Evolutionary conservation across 805 yeast species (phyloP).

Genomic region (Saccharomyces eubayanus): DNA sequence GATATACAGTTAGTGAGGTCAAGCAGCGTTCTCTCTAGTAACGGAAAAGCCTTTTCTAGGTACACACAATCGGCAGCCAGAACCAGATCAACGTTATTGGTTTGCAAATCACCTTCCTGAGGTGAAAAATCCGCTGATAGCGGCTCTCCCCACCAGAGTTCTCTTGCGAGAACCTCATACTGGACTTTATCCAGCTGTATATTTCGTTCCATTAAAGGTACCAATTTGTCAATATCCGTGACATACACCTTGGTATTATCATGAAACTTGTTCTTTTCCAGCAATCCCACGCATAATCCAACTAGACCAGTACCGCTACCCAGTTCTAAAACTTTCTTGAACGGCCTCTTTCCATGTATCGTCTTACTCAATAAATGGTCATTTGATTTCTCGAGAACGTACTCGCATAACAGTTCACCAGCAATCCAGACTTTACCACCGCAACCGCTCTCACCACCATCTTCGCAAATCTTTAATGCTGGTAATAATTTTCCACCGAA

Average conservation of each 20-base stretch:
- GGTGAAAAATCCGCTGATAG: conserved; percentile 27
- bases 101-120: conserved; percentile 10
- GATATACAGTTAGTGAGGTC: conserved; percentile 33
- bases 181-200: conserved; percentile 34
- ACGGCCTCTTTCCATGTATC: conserved; percentile 7
- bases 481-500: conserved; percentile 34
- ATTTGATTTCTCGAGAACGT: conserved; percentile 30
- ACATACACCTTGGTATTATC: conserved; percentile 33
- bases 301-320: conserved; percentile 56
- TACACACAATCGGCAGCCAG: conserved; percentile 58
- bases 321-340: conserved; percentile 38
- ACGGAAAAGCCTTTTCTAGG: conserved; percentile 45
- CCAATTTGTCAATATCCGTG: conserved; percentile 42
- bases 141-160: conserved; percentile 37
- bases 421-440: conserved; percentile 62
- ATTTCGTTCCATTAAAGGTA: conserved; percentile 41
- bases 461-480: conserved; percentile 39
- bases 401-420: conserved; percentile 45
- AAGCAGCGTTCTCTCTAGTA: conserved; percentile 41
- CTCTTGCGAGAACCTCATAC: conserved; percentile 34
- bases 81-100: conserved; percentile 35
- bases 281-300: conserved; percentile 34
- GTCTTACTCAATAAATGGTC: conserved; percentile 4
- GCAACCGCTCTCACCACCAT: conserved; percentile 53
- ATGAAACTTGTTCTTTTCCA: conserved; percentile 7